Evolutionary conservation across 179 eudicot genomes (phyloP), one percentile per base, ranked within the genome.

Genomic region (Vitellaria paradoxa): DNA sequence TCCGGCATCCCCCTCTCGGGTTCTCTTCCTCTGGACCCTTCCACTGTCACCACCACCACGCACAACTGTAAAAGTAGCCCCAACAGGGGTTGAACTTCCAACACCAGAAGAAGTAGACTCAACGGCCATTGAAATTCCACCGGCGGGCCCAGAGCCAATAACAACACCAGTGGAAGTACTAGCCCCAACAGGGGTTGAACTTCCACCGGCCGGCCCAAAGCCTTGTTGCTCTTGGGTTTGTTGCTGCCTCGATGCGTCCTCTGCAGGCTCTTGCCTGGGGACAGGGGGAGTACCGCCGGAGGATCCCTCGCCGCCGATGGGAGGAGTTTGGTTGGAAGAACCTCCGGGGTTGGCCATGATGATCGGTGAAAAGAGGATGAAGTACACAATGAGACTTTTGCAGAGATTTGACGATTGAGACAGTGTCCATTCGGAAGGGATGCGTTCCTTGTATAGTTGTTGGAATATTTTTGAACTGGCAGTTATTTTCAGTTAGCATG

Each of bases 401-500:
- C 20, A n/a, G 13, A 42, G 70, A 10, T 55, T 23, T 46, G 9
- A 12, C 18, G 57, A 23, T 10, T 30, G 37, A 30, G 37, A 45
- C 23, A 11, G 65, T 23, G 13, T 0, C 37, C 5, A 7, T 47
- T 69, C 40, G n/a, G 42, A 9, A 6, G 10, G 14, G 56, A 13
- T 57, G 59, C n/a, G 71, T 45, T 45, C 7, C 40, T 47, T 69
- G 20, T 49, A 49, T 69, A 69, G 73, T 49, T 57, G 56, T 10
- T 37, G 59, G 40, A 50, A 69, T 47, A 9, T 7, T 49, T 69
- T 49, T n/a, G 73, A 69, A 69, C 23, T 50, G n/a, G n/a, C n/a
- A n/a, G 56, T 68, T 47, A 20, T 65, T 65, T 14, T 37, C 49
- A 40, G 70, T 65, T 65, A 65, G 21, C n/a, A n/a, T n/a, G n/a